phyloP scores from a whole-genome alignment of 2,329 filamentous ascomycete species.

The Aspergillus eucalypticola region DNA sequence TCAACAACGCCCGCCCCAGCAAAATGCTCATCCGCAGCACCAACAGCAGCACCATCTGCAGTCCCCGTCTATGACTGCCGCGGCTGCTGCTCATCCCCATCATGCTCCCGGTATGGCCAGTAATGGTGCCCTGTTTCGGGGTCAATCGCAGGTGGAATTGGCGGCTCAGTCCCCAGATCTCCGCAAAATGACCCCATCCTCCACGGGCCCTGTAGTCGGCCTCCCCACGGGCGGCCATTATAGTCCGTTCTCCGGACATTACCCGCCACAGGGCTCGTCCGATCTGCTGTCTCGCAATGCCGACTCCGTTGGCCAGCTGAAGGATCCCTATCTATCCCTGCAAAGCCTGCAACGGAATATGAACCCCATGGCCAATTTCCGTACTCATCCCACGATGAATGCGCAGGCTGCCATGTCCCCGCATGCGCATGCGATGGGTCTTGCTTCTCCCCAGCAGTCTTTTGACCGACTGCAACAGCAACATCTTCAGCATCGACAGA shows the following conservation, averaged over 20 bases:
- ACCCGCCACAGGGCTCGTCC: slow-evolving; percentile 30
- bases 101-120: slow-evolving; percentile 29
- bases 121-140: slow-evolving; percentile 30
- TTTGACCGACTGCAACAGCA: slow-evolving; percentile 33
- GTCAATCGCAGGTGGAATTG: slow-evolving; percentile 29
- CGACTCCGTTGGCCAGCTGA: slow-evolving; percentile 30
- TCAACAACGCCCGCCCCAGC: slow-evolving; percentile 27
- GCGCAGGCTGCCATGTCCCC: slow-evolving; percentile 29
- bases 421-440: slow-evolving; percentile 30
- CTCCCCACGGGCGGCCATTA: slow-evolving; percentile 31
- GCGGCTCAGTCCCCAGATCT: slow-evolving; percentile 32
- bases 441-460: slow-evolving; percentile 35
- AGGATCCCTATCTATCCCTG: slow-evolving; percentile 27
- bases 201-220: slow-evolving; percentile 32
- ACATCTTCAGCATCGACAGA: slow-evolving; percentile 29
- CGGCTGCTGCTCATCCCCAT: slow-evolving; percentile 26
- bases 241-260: slow-evolving; percentile 31
- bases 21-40: slow-evolving; percentile 26
- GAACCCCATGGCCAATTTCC: slow-evolving; percentile 34
- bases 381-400: slow-evolving; percentile 29
- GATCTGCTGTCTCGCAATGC: slow-evolving; percentile 31
- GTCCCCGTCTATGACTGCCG: slow-evolving; percentile 31
- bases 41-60: slow-evolving; percentile 27
- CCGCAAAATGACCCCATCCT: slow-evolving; percentile 36
- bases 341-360: slow-evolving; percentile 34